Evolutionary conservation across 345 rosid species (phyloP).

Genomic region (Psidium friedrichsthalianum): DNA sequence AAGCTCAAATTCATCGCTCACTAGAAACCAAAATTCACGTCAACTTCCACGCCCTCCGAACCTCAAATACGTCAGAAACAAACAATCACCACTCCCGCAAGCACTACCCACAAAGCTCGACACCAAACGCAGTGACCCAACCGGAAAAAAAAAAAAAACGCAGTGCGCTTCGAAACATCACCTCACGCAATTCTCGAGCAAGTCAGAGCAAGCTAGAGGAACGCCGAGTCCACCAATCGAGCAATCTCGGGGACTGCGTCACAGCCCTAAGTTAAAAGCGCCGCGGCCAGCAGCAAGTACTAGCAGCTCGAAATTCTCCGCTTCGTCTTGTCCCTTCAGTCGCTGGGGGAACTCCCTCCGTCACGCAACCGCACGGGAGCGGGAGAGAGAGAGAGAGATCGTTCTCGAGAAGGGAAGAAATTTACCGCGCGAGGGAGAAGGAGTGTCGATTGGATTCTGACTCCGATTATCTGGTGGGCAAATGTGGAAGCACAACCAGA

Average conservation of each 20-base stretch:
- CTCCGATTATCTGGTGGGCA: neutral
- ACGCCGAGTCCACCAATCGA: neutral
- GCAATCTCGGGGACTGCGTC: neutral
- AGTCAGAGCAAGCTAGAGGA: neutral
- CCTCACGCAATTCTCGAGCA: neutral
- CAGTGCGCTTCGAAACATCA: neutral
- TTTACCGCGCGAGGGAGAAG: too few relatives aligned
- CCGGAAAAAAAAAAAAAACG: neutral
- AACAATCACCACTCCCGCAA: neutral
- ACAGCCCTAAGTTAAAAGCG: neutral
- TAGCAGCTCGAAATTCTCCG: neutral
- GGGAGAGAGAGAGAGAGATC: too few relatives aligned
- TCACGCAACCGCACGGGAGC: neutral
- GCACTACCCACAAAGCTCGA: neutral
- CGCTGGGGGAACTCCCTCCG: neutral
- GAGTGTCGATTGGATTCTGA: neutral
- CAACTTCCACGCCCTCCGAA: neutral
- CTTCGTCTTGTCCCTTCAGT: neutral
- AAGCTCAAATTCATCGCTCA: neutral
- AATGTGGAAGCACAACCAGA: neutral
- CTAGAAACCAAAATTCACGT: neutral
- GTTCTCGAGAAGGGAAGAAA: too few relatives aligned
- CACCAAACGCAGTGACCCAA: neutral
- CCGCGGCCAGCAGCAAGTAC: neutral
- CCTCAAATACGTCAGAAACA: neutral